A percentile compares a stretch with the other conserved stretches of the same genome.
phyloP scores from a whole-genome alignment of 2,329 filamentous ascomycete species.

The Apiospora aurea region DNA sequence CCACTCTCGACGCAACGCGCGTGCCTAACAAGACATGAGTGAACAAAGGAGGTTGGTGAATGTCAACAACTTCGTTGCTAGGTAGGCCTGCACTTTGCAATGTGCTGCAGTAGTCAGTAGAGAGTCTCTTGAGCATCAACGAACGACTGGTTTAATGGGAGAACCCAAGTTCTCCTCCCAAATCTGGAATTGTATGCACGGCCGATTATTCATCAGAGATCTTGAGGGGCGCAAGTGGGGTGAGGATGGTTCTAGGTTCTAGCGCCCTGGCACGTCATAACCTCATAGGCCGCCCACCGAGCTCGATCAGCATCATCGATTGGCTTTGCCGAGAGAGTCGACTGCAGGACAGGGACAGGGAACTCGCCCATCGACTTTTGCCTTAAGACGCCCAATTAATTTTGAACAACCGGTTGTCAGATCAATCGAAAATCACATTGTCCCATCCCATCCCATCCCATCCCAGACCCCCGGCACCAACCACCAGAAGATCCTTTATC shows the following conservation, averaged over 20 bases:
- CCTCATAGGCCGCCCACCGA: background rate
- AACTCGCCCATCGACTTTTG: background rate
- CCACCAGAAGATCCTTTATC: slow-evolving; percentile 11
- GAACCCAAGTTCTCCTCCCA: background rate
- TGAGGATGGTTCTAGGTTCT: background rate
- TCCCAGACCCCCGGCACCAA: background rate
- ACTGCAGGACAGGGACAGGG: slow-evolving; percentile 10
- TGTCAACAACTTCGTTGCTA: background rate
- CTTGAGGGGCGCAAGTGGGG: background rate
- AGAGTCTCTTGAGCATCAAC: background rate
- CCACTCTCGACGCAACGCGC: background rate
- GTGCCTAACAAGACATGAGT: background rate
- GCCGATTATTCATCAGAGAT: background rate
- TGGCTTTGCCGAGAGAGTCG: slow-evolving; percentile 5
- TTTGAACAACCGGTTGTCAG: slow-evolving; percentile 4
- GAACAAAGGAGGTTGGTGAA: background rate
- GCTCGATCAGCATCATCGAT: slow-evolving; percentile 21
- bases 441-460: background rate
- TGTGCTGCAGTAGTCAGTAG: background rate
- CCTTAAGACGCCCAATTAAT: slow-evolving; percentile 17
- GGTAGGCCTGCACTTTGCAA: background rate
- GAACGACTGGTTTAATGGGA: background rate
- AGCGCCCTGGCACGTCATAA: slow-evolving; percentile 2
- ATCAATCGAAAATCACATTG: slow-evolving; percentile 18
- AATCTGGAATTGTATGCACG: background rate